Percentiles rank a stretch among this genome's conserved stretches.
Evolutionary conservation across 257 asterid species (phyloP).

Genomic region (Henckelia pumila): DNA sequence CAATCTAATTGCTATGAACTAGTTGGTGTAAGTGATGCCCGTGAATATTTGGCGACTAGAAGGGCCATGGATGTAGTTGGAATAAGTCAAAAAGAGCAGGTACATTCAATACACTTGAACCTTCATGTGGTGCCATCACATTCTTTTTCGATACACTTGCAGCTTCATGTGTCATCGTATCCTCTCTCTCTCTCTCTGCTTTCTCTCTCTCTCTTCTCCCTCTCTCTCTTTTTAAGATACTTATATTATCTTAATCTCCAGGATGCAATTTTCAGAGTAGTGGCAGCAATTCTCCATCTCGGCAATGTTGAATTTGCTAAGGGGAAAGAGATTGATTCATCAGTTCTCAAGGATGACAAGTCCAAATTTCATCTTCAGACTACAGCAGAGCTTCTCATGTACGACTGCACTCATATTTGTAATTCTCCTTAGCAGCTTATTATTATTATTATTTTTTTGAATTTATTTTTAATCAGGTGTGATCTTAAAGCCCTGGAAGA

Average conservation of each 20-base stretch:
- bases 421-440: constrained; percentile 13
- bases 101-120: constrained; percentile 27
- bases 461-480: constrained; percentile 52
- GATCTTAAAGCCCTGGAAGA: constrained; percentile 71
- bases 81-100: constrained; percentile 91
- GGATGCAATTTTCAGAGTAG: constrained; percentile 99
- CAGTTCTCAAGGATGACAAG: constrained; percentile 83
- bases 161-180: too few species aligned
- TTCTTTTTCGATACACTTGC: too few species aligned
- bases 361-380: constrained; percentile 84
- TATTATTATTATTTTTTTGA: constrained; percentile 24
- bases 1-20: constrained; percentile 87
- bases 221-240: constrained; percentile 9
- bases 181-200: too few species aligned
- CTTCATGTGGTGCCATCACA: constrained; percentile 18
- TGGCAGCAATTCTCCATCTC: constrained; percentile 90
- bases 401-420: constrained; percentile 28
- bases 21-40: constrained; percentile 84
- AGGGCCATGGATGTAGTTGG: constrained; percentile 98
- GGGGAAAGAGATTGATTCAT: constrained; percentile 81
- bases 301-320: constrained; percentile 82
- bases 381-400: constrained; percentile 92
- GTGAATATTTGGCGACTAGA: constrained; percentile 91
- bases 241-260: constrained; percentile 32
- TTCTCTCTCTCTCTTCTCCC: neutral